These are phyloP conservation scores for Penicillium sp. DNA, from an alignment of 2,329 filamentous ascomycete genomes.

Conservation along the genomic window DNA sequence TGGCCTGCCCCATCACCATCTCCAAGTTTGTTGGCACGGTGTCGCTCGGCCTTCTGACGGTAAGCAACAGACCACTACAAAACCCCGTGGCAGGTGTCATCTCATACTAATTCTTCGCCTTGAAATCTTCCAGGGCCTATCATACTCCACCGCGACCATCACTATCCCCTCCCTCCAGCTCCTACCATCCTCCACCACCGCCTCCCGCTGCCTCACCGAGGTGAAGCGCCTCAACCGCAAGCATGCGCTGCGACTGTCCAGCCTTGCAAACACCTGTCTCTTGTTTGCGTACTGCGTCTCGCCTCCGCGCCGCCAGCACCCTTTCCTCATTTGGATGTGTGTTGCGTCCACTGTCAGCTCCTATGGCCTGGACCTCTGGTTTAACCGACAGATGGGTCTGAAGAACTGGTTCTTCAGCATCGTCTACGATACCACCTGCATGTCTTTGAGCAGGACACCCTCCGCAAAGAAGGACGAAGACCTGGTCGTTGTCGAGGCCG, in stretches of 20 bases:
- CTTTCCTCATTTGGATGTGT: conserved; percentile 86
- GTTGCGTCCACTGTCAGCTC: conserved; percentile 56
- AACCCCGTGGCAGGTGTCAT: not conserved
- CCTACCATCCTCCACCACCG: conserved; percentile 73
- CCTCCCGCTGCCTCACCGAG: conserved; percentile 69
- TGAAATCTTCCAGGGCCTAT: conserved; percentile 67
- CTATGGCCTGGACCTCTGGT: conserved; percentile 67
- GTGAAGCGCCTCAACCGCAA: conserved; percentile 64
- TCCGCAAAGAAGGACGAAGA: conserved; percentile 38
- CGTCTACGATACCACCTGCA: conserved; percentile 47
- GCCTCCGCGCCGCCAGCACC: conserved; percentile 73
- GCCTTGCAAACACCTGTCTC: conserved; percentile 70
- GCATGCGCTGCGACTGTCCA: conserved; percentile 67
- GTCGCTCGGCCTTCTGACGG: conserved; percentile 83
- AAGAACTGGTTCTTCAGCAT: conserved; percentile 33
- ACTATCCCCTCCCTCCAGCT: conserved; percentile 78
- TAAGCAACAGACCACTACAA: conserved; percentile 51
- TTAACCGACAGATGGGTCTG: conserved; percentile 64
- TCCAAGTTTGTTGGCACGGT: conserved; percentile 94
- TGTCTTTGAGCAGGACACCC: conserved; percentile 16
- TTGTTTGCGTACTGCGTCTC: conserved; percentile 77
- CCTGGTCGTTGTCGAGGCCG: conserved; percentile 39
- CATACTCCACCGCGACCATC: conserved; percentile 77
- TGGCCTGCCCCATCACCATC: conserved; percentile 71
- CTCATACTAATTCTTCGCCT: conserved; percentile 12